These are phyloP conservation scores for Starmerella lactis-condensi DNA, from an alignment of 805 yeast species.

Conservation along the genomic window DNA sequence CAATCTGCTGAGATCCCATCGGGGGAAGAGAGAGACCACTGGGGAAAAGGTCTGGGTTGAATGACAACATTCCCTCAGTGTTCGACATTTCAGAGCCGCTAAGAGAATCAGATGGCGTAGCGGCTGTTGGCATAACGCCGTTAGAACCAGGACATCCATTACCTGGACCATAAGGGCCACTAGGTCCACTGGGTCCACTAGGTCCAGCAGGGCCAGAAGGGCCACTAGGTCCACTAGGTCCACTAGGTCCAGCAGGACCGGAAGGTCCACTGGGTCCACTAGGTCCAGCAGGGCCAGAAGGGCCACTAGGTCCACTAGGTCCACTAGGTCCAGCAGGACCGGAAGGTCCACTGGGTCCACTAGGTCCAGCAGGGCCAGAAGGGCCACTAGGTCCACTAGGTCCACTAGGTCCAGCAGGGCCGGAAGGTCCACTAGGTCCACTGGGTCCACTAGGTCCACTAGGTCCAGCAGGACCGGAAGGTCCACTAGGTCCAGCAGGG, in stretches of 20 bases:
- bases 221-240: conserved; percentile 1
- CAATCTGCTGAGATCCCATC: no score
- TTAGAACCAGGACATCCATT: not conserved
- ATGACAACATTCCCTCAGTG: no score
- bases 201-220: not conserved
- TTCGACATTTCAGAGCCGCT: no score
- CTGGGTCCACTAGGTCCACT: conserved; percentile 1
- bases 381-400: conserved; percentile 1
- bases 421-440: conserved; percentile 1
- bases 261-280: conserved; percentile 1
- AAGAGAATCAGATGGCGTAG: not conserved
- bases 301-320: no score
- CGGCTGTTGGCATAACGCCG: not conserved
- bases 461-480: not conserved
- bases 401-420: conserved; percentile 1
- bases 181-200: not conserved
- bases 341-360: not conserved
- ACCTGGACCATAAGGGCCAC: not conserved
- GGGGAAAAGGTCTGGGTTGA: no score
- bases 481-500: not conserved
- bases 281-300: no score
- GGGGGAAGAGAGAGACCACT: no score
- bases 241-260: conserved; percentile 1
- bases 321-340: no score
- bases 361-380: not conserved